Evolutionary conservation across 495 filamentous ascomycete species (phyloP).

Genomic region (Penicillium coffeae): DNA sequence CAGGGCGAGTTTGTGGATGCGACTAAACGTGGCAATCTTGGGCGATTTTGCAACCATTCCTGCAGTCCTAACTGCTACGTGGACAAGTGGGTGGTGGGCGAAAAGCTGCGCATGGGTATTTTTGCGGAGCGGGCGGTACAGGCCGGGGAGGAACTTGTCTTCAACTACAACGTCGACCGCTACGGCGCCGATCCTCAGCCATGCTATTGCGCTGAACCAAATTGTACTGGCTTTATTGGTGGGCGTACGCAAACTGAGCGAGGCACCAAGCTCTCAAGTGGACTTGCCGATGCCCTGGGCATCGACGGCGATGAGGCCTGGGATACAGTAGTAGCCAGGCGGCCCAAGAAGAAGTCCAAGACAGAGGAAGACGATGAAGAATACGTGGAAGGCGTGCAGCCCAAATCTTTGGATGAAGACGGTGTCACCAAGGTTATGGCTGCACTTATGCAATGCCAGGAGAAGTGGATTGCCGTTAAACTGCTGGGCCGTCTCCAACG

Average conservation of each 20-base stretch:
- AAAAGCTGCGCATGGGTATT: constrained; percentile 98
- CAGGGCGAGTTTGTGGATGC: constrained; percentile 97
- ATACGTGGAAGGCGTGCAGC: constrained; percentile 86
- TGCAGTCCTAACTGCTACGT: constrained; percentile 99
- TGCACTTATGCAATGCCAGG: constrained; percentile 95
- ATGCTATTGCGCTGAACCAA: constrained; percentile 93
- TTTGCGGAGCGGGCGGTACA: constrained; percentile 86
- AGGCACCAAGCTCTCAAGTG: constrained; percentile 84
- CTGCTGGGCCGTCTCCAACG: constrained; percentile 83
- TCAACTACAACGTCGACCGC: constrained; percentile 99
- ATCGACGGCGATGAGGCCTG: constrained; percentile 91
- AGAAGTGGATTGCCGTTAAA: constrained; percentile 99
- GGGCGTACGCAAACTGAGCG: constrained; percentile 96
- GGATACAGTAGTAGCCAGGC: constrained; percentile 84
- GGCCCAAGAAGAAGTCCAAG: constrained; percentile 83
- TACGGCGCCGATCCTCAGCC: constrained; percentile 96
- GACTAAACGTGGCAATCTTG: constrained; percentile 93
- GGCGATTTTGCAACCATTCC: constrained; percentile 97
- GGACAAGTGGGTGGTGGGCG: constrained; percentile 99
- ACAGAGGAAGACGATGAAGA: constrained; percentile 92
- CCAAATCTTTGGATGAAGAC: constrained; percentile 77
- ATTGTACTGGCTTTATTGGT: constrained; percentile 94
- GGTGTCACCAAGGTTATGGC: constrained; percentile 98
- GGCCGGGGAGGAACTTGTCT: constrained; percentile 94
- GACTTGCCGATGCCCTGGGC: constrained; percentile 90